phyloP scores from a whole-genome alignment of 345 rosid genomes.

The Arabis alpina region DNA sequence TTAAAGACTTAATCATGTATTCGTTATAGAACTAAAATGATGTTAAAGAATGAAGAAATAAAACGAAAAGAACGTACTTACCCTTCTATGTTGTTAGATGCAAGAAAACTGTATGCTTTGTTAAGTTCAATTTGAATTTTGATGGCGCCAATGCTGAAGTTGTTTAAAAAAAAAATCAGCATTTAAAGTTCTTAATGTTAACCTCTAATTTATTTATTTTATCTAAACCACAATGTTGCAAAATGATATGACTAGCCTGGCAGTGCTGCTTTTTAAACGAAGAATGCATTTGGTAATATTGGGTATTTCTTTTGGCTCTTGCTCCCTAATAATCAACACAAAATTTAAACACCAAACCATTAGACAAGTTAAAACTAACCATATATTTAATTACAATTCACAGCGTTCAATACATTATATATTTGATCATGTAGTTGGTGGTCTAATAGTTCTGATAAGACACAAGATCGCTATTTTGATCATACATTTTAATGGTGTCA shows the following conservation, averaged over 20 bases:
- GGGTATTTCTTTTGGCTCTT: conserved; percentile 26
- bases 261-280: conserved; percentile 37
- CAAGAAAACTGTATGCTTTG: conserved; percentile 32
- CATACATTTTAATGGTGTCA: no score
- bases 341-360: background rate
- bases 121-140: conserved; percentile 26
- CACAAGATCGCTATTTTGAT: no score
- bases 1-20: background rate
- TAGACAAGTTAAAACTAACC: background rate
- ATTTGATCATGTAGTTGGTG: no score
- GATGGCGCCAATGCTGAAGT: conserved; percentile 32
- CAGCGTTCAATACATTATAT: no score
- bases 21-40: background rate
- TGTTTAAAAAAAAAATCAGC: background rate
- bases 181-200: background rate
- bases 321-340: conserved; percentile 11
- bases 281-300: conserved; percentile 28
- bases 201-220: background rate
- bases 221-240: background rate
- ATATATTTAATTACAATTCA: no score
- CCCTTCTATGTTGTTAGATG: conserved; percentile 36
- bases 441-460: no score
- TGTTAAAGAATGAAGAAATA: background rate
- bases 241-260: conserved; percentile 32
- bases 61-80: background rate